Percentiles rank a stretch among this genome's conserved stretches.
Evolutionary conservation across 2,329 filamentous ascomycete species (phyloP).

Genomic region (Lachnellula willkommii): DNA sequence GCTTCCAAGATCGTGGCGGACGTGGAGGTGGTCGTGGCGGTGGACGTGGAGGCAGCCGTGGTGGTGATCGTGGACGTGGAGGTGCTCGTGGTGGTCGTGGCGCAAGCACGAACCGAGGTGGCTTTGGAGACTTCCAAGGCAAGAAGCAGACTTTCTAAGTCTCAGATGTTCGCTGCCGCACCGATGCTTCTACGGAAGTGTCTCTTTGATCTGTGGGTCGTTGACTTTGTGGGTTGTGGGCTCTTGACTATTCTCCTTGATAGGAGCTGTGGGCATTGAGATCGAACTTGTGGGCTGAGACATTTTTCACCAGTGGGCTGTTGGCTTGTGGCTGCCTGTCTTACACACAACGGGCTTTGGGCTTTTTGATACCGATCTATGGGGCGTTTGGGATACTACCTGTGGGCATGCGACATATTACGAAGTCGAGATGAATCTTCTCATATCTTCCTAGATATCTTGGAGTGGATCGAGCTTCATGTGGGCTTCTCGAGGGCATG

Average conservation of each 20-base stretch:
- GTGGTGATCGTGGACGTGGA: slow-evolving; percentile 38
- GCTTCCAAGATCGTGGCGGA: slow-evolving; percentile 34
- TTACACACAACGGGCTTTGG: slow-evolving; percentile 9
- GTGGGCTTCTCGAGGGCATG: slow-evolving; percentile 27
- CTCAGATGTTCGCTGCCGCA: slow-evolving; percentile 6
- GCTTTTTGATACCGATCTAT: slow-evolving; percentile 26
- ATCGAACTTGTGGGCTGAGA: slow-evolving; percentile 31
- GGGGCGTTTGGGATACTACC: slow-evolving; percentile 27
- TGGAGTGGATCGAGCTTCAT: slow-evolving; percentile 31
- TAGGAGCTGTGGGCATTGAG: slow-evolving; percentile 34
- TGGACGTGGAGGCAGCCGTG: slow-evolving; percentile 33
- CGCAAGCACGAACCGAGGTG: slow-evolving; percentile 36
- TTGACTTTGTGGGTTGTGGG: slow-evolving; percentile 35
- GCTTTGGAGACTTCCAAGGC: slow-evolving; percentile 55
- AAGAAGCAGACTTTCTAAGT: slow-evolving; percentile 43
- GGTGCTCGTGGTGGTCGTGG: slow-evolving; percentile 38
- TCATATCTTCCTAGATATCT: slow-evolving; percentile 25
- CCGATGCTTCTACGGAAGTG: slow-evolving; percentile 13
- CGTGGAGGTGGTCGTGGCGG: slow-evolving; percentile 37
- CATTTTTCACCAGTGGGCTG: slow-evolving; percentile 25
- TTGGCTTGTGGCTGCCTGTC: slow-evolving; percentile 32
- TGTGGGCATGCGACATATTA: slow-evolving; percentile 32
- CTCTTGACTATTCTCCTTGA: slow-evolving; percentile 33
- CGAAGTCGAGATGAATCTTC: slow-evolving; percentile 31
- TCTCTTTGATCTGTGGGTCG: slow-evolving; percentile 29